phyloP scores from a whole-genome alignment of 1,139 yeast species.

The Yamadazyma atlantica region DNA sequence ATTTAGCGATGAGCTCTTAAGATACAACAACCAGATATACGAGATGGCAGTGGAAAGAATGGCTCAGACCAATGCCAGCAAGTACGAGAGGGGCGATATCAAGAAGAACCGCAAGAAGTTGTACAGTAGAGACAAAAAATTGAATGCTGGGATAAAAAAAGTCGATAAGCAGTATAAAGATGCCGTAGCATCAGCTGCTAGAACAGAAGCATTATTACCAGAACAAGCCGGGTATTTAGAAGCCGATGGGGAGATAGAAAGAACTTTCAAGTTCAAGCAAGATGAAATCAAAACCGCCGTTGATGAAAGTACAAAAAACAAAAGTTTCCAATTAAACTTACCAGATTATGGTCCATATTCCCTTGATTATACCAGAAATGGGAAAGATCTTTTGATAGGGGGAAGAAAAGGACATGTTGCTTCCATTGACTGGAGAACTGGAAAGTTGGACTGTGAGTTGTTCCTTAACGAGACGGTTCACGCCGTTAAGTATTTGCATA shows the following conservation, averaged over 20 bases:
- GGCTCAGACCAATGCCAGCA: slow-evolving; percentile 22
- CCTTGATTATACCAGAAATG: slow-evolving; percentile 80
- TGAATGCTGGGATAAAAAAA: slow-evolving; percentile 63
- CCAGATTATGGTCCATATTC: slow-evolving; percentile 85
- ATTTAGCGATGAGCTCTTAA: background rate
- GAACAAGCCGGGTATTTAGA: slow-evolving; percentile 86
- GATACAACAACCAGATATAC: background rate
- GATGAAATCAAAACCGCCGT: slow-evolving; percentile 77
- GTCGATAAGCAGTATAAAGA: slow-evolving; percentile 73
- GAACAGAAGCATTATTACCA: slow-evolving; percentile 80
- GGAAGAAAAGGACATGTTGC: slow-evolving; percentile 96
- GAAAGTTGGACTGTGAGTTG: slow-evolving; percentile 76
- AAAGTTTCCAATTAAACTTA: slow-evolving; percentile 72
- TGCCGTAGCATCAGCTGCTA: slow-evolving; percentile 79
- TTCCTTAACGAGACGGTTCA: slow-evolving; percentile 85
- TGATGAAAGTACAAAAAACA: slow-evolving; percentile 71
- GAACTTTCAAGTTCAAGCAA: slow-evolving; percentile 82
- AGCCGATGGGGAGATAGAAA: slow-evolving; percentile 85
- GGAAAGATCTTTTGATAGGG: slow-evolving; percentile 79
- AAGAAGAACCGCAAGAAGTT: slow-evolving; percentile 19
- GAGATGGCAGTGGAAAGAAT: slow-evolving; percentile 17
- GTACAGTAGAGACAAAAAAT: slow-evolving; percentile 55
- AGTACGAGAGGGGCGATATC: slow-evolving; percentile 17
- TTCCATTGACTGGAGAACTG: slow-evolving; percentile 93
- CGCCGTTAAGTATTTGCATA: slow-evolving; percentile 87